These are phyloP conservation scores for Phytophthora fragariae DNA, from an alignment of 352 stramenopile genomes.

Conservation along the genomic window DNA sequence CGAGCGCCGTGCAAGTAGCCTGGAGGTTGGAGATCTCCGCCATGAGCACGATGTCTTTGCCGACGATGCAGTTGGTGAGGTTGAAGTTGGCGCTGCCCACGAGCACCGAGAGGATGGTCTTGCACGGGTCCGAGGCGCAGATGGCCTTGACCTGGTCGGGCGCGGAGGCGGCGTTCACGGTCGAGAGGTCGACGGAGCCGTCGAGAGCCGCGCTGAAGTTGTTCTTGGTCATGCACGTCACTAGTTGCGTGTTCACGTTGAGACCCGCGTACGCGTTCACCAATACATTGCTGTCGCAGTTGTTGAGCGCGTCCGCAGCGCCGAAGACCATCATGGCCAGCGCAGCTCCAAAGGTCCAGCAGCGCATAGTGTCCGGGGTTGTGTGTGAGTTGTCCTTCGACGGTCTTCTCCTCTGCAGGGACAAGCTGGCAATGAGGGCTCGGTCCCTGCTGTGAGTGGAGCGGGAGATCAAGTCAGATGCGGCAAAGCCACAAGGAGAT, in stretches of 20 bases:
- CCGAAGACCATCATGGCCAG: conserved; percentile 32
- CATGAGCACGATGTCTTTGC: conserved; percentile 58
- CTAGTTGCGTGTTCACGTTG: conserved; percentile 55
- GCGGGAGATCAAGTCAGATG: conserved; percentile 19
- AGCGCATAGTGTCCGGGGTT: conserved; percentile 23
- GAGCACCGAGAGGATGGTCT: conserved; percentile 53
- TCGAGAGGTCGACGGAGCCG: conserved; percentile 52
- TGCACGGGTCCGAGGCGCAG: conserved; percentile 50
- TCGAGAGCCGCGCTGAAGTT: conserved; percentile 60
- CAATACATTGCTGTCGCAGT: conserved; percentile 53
- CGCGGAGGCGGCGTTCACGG: conserved; percentile 41
- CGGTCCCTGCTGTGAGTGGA: conserved; percentile 1
- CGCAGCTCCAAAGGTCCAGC: conserved; percentile 26
- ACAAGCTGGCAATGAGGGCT: conserved; percentile 48
- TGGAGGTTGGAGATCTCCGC: conserved; percentile 55
- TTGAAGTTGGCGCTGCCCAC: conserved; percentile 59
- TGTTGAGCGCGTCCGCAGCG: conserved; percentile 33
- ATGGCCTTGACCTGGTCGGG: conserved; percentile 50
- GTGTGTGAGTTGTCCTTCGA: conserved; percentile 14
- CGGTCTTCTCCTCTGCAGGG: conserved; percentile 41
- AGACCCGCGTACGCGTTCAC: conserved; percentile 58
- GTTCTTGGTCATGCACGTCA: conserved; percentile 60
- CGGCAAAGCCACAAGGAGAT: conserved; percentile 24
- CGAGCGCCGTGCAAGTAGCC: conserved; percentile 48
- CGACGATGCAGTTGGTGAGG: conserved; percentile 63